phyloP scores from a whole-genome alignment of 352 stramenopile genomes.

The Pythium sukuiense region DNA sequence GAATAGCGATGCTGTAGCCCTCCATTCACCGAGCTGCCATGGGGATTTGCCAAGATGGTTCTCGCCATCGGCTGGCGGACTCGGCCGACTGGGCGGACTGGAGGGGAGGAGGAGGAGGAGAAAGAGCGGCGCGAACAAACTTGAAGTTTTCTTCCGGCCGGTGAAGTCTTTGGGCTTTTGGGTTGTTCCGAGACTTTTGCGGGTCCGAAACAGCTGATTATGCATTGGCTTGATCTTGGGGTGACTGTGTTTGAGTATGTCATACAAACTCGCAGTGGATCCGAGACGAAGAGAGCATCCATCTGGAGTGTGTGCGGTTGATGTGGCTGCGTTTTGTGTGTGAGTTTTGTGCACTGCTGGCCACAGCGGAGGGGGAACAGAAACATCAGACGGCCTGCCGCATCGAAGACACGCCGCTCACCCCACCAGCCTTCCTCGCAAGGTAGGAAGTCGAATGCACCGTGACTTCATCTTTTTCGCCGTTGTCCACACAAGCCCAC shows the following conservation, averaged over 20 bases:
- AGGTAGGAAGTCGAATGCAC: conserved; percentile 1
- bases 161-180: conserved; percentile 22
- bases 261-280: conserved; percentile 27
- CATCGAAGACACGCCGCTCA: conserved; percentile 12
- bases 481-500: conserved; percentile 28
- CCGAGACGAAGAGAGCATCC: conserved; percentile 28
- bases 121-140: conserved; percentile 9
- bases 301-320: conserved; percentile 33
- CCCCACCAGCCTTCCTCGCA: not conserved
- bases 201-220: conserved; percentile 15
- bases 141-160: conserved; percentile 25
- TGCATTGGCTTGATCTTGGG: conserved; percentile 15
- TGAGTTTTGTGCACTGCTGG: conserved; percentile 17
- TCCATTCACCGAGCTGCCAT: not conserved
- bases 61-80: not conserved
- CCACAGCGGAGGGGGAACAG: conserved; percentile 13
- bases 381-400: conserved; percentile 16
- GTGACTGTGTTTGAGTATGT: conserved; percentile 14
- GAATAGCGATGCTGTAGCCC: too few species aligned
- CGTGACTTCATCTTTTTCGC: conserved; percentile 34
- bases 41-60: not conserved
- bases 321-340: conserved; percentile 26
- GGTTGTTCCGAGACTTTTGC: conserved; percentile 21
- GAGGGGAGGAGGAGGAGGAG: not conserved
- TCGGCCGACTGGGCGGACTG: not conserved